Conservation (phyloP, 2,329 filamentous ascomycete genomes). For the Apiospora malaysiana region DNA sequence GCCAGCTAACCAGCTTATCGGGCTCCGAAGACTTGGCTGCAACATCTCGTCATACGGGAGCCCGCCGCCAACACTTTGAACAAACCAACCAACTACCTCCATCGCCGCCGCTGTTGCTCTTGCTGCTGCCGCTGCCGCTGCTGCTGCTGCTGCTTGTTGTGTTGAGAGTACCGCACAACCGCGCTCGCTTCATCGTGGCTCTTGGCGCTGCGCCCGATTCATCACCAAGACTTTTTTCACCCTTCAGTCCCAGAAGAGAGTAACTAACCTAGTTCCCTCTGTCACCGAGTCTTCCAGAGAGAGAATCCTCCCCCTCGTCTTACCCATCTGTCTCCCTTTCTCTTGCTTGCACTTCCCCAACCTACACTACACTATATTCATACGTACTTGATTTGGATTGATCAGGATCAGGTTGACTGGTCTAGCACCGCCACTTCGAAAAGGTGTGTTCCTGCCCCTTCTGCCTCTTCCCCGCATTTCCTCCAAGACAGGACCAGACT, state of each 20-base stretch:
- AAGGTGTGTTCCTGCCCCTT: not conserved
- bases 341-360: not conserved
- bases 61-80: constrained; percentile 7
- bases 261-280: not conserved
- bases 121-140: not conserved
- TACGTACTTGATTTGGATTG: too few species aligned
- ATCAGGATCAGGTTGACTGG: not conserved
- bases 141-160: too few species aligned
- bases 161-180: not conserved
- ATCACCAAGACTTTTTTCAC: not conserved
- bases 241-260: not conserved
- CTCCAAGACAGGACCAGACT: not conserved
- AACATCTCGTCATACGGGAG: constrained; percentile 8
- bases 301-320: not conserved
- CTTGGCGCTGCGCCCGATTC: constrained; percentile 13
- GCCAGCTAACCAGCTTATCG: not conserved
- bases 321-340: not conserved
- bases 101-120: not conserved
- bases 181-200: constrained; percentile 11
- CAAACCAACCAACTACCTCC: constrained; percentile 12
- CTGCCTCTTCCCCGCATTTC: constrained; percentile 7
- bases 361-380: too few species aligned
- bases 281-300: not conserved
- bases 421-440: not conserved
- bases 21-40: constrained; percentile 13